These are phyloP conservation scores for Amyloporia xantha DNA, from an alignment of 768 basidiomycete genomes.

Conservation along the genomic window DNA sequence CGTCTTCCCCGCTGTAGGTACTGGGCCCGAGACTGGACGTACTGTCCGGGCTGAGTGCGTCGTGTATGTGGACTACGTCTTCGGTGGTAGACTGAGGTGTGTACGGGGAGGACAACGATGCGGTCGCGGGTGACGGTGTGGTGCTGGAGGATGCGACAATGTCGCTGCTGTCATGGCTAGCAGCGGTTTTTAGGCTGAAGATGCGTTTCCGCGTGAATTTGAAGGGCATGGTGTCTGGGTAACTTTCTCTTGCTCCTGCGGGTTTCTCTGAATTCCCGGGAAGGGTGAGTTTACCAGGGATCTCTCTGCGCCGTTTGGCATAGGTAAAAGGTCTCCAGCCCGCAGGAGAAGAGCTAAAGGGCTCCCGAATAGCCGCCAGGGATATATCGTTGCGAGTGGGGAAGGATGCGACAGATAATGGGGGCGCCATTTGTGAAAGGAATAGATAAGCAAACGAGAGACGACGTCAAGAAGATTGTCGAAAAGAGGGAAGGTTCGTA, in stretches of 20 bases:
- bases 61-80: background rate
- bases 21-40: background rate
- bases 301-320: background rate
- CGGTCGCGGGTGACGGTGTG: background rate
- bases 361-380: background rate
- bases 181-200: background rate
- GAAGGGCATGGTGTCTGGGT: background rate
- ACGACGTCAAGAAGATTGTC: background rate
- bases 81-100: background rate
- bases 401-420: background rate
- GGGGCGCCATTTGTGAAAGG: background rate
- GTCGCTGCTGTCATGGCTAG: background rate
- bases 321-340: background rate
- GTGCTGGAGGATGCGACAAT: background rate
- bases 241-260: no score
- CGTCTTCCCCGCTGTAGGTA: background rate
- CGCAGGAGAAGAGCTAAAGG: background rate
- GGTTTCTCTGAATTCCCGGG: background rate
- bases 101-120: background rate
- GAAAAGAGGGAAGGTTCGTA: background rate
- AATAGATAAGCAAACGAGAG: background rate
- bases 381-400: background rate
- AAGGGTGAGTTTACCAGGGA: background rate
- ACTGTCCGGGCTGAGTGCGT: background rate
- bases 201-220: background rate